Base-by-base conservation (phyloP, 495 filamentous ascomycete species). In the Monascus purpureus region DNA sequence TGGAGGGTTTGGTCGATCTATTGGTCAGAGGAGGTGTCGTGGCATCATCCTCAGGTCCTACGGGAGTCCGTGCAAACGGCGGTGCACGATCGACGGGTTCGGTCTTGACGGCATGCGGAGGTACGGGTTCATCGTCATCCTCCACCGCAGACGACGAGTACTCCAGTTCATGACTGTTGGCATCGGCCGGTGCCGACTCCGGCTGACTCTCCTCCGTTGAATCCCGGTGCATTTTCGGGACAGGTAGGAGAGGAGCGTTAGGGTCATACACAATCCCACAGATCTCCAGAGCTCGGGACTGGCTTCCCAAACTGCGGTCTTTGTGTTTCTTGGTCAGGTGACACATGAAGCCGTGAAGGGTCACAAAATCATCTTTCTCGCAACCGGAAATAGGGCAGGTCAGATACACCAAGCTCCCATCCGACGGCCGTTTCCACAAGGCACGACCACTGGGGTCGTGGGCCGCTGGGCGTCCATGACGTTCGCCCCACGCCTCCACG, bases 321-420 rank as follows among this genome's bases (percentile, higher is more conserved):
- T 65, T 65, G 42, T 65, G 61, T 35, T 65, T 65, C 42, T 65
- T 65, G 3, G 61, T 65, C 32, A 65, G 42, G 29, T 65, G 61
- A 45, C 61, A 65, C 61, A 65, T 65, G 44, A 63, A 65, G 24
- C 59, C 61, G 33, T 63, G 57, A 11, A 65, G 52, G 1, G 59
- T 62, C 31, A 63, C 57, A 31, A 65, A 67, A 38, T 63, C 57
- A 0, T 58, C 50, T 45, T 63, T 64, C 3, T 51, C 55, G 35
- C 63, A 67, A 17, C 57, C 58, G 2, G 50, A 38, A 4, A 63
- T 52, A 0, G 58, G 60, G 19, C 63, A 67, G 13, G 54, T 60
- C 2, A 67, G 52, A 32, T 67, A 65, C 8, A 67, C 61, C 9
- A 65, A 35, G 22, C 53, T 61, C 13, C 55, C 55, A 29, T 67